Evolutionary conservation across 352 stramenopile genomes (phyloP).

Genomic region (Phytophthora pluvialis): DNA sequence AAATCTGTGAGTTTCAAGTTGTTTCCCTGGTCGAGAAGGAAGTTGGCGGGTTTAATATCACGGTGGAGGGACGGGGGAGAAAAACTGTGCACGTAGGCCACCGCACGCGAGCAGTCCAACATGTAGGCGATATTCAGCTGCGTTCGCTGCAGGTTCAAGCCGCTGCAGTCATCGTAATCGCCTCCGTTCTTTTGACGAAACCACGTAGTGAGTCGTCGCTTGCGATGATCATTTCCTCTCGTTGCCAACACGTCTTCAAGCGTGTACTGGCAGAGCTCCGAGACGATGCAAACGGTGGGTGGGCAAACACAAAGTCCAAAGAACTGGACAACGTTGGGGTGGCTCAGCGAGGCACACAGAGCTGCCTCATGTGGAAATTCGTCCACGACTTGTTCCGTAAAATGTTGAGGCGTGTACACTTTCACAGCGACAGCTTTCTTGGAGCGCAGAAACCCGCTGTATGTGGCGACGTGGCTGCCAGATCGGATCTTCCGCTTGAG

Average conservation of each 20-base stretch:
- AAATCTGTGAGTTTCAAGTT: constrained; percentile 67
- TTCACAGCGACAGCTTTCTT: constrained; percentile 51
- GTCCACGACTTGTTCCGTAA: constrained; percentile 50
- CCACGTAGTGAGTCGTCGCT: neutral
- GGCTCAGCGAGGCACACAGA: constrained; percentile 45
- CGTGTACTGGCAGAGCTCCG: constrained; percentile 47
- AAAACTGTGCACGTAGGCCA: constrained; percentile 70
- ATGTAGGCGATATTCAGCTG: constrained; percentile 58
- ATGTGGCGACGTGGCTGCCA: constrained; percentile 35
- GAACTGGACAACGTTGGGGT: constrained; percentile 64
- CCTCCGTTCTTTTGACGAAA: neutral
- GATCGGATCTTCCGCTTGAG: constrained; percentile 48
- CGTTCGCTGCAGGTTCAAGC: constrained; percentile 26
- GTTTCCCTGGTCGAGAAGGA: constrained; percentile 48
- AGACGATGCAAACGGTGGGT: constrained; percentile 59
- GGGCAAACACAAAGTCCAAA: constrained; percentile 62
- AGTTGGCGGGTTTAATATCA: constrained; percentile 66
- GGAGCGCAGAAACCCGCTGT: constrained; percentile 45
- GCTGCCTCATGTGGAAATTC: constrained; percentile 64
- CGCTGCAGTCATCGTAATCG: neutral
- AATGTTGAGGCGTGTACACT: constrained; percentile 53
- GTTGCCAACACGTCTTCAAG: constrained; percentile 45
- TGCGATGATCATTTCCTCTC: neutral
- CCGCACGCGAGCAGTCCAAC: constrained; percentile 55
- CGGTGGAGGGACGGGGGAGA: constrained; percentile 62